Evolutionary conservation across 306 rosid species (phyloP), one percentile per base, ranked within the genome.

Genomic region (Sindora glabra): DNA sequence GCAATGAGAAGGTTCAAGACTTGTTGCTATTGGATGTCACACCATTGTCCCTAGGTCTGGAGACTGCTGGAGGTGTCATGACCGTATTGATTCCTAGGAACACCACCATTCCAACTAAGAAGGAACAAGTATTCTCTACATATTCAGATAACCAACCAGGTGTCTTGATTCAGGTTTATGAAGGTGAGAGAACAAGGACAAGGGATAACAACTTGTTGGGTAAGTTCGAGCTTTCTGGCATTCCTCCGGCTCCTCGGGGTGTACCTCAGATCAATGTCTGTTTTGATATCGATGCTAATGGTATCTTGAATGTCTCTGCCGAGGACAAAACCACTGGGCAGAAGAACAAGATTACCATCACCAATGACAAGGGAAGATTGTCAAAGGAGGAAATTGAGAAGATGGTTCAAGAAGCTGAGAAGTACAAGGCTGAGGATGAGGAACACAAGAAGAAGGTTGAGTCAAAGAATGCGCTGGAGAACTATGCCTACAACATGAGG

Each of bases 391-490:
- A 84, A 3, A 87, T 84, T 0, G 92, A 88, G 74, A 84, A 84
- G 73, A 75, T 88, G 96, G 89, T 88, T 25, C 82, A 88, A 44
- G 96, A 88, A 22, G 96, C 96, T 3, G 87, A 84, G 81, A 88
- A 79, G 3, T 88, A 82, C 82, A 88, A 82, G 77, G 24, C 87
- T 0, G 94, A 88, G 65, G 96, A 88, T 8, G 95, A 87, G 70
- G 92, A 84, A 5, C 92, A 70, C 74, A 84, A 87, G 87, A 88
- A 82, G 75, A 84, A 80, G 74, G 85, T 84, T 0, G 86, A 84
- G 39, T 71, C 87, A 0, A 88, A 88, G 74, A 84, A 84, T 22
- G 79, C 92, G 0, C 46, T 87, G 19, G 95, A 87, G 69, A 87
- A 87, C 52, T 87, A 87, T 8, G 81, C 95, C 0, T 84, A 84